Evolutionary conservation across 129 eudicot genomes (phyloP).

Genomic region (Arctium minus): DNA sequence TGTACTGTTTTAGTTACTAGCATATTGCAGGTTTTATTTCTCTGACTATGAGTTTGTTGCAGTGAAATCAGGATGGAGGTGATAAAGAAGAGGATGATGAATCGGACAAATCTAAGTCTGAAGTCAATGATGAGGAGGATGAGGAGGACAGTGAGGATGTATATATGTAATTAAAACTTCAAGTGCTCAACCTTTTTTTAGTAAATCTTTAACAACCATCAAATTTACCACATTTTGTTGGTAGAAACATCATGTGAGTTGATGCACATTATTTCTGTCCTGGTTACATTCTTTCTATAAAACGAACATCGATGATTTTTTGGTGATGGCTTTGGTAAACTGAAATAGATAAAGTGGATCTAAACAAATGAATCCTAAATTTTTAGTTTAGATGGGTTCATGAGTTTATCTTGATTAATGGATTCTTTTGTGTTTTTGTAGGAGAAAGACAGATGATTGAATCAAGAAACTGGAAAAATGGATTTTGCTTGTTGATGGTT

Average conservation of each 20-base stretch:
- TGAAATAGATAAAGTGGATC: not conserved
- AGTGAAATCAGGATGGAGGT: constrained; percentile 31
- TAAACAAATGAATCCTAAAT: not conserved
- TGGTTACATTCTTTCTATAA: not conserved
- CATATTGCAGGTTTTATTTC: not conserved
- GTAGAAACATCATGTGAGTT: not conserved
- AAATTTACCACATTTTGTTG: not conserved
- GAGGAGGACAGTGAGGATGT: constrained; percentile 45
- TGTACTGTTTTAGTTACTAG: not conserved
- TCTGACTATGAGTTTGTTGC: constrained; percentile 11
- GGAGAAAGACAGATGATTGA: constrained; percentile 38
- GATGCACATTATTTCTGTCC: not conserved
- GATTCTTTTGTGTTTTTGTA: constrained; percentile 14
- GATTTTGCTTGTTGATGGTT: constrained; percentile 9
- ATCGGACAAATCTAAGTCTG: constrained; percentile 83
- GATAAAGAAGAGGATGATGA: constrained; percentile 47
- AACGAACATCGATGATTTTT: not conserved
- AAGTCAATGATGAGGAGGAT: constrained; percentile 59
- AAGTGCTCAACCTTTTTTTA: not conserved
- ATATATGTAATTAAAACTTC: not conserved
- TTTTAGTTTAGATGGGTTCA: not conserved
- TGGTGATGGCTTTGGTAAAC: not conserved
- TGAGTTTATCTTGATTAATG: constrained; percentile 11
- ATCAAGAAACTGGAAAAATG: not conserved
- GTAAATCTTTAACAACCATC: not conserved